These are phyloP conservation scores for Blastobotrys capitulatus DNA, from an alignment of 1,139 yeast genomes.

Conservation along the genomic window DNA sequence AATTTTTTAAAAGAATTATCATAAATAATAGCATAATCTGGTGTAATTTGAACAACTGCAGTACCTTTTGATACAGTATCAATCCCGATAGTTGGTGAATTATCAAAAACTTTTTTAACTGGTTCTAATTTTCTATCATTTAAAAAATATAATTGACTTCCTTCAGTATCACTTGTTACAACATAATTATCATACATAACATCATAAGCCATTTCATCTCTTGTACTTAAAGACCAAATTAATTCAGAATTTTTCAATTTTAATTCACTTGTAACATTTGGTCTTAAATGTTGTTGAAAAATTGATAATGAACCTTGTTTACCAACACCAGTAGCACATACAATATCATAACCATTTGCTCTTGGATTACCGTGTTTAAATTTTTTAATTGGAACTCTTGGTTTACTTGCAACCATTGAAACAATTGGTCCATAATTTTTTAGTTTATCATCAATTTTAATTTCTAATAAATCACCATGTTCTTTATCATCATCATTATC, in stretches of 20 bases:
- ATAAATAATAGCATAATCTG: constrained; percentile 58
- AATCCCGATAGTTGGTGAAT: constrained; percentile 63
- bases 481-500: constrained; percentile 30
- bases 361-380: constrained; percentile 63
- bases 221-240: constrained; percentile 34
- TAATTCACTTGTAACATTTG: constrained; percentile 68
- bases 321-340: constrained; percentile 66
- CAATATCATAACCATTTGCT: constrained; percentile 48
- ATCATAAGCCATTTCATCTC: constrained; percentile 15
- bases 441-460: constrained; percentile 45
- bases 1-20: constrained; percentile 52
- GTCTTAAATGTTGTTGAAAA: constrained; percentile 65
- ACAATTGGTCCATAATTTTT: constrained; percentile 72
- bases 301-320: constrained; percentile 52
- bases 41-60: constrained; percentile 68
- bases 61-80: constrained; percentile 56
- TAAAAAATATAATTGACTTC: constrained; percentile 49
- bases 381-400: constrained; percentile 6
- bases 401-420: constrained; percentile 63
- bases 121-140: constrained; percentile 57
- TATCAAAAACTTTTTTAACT: constrained; percentile 56
- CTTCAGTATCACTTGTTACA: constrained; percentile 48
- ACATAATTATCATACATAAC: constrained; percentile 48
- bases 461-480: constrained; percentile 4
- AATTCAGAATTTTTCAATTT: constrained; percentile 45